These are phyloP conservation scores for Cytospora piceae DNA, from an alignment of 2,329 filamentous ascomycete genomes.

Conservation along the genomic window DNA sequence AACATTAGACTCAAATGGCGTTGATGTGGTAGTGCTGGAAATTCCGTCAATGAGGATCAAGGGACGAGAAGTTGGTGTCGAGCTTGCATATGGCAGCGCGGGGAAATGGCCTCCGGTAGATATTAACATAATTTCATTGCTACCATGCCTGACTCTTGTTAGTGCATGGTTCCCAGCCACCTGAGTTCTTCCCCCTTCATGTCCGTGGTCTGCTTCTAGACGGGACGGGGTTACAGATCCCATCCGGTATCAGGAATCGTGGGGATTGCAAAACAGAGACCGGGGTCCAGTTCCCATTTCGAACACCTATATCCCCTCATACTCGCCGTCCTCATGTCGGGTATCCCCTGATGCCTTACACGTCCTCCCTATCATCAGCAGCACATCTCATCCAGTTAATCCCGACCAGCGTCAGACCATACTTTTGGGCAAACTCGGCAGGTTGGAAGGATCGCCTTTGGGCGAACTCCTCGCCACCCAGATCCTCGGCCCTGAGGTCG, in stretches of 20 bases:
- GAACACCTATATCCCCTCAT: background rate
- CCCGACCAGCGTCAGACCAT: conserved; percentile 45
- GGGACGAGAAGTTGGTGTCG: background rate
- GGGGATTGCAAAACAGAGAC: too few species aligned
- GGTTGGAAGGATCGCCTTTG: conserved; percentile 49
- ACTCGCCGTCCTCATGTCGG: background rate
- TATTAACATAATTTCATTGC: too few species aligned
- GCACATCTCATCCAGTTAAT: conserved; percentile 53
- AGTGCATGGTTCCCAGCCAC: too few species aligned
- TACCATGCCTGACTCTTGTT: too few species aligned
- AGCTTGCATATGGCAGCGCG: background rate
- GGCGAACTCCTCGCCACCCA: conserved; percentile 51
- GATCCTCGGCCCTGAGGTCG: conserved; percentile 44
- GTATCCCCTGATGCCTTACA: background rate
- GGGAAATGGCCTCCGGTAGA: background rate
- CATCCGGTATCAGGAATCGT: too few species aligned
- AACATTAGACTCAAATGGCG: background rate
- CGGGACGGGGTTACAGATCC: too few species aligned
- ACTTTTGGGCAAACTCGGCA: conserved; percentile 43
- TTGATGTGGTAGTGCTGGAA: background rate
- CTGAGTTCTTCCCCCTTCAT: too few species aligned
- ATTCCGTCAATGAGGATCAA: conserved; percentile 13
- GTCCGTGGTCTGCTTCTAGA: too few species aligned
- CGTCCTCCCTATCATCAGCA: conserved; percentile 47
- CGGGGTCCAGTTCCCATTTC: too few species aligned